phyloP scores from a whole-genome alignment of 768 basidiomycete species.

The Mycena haematopus region DNA sequence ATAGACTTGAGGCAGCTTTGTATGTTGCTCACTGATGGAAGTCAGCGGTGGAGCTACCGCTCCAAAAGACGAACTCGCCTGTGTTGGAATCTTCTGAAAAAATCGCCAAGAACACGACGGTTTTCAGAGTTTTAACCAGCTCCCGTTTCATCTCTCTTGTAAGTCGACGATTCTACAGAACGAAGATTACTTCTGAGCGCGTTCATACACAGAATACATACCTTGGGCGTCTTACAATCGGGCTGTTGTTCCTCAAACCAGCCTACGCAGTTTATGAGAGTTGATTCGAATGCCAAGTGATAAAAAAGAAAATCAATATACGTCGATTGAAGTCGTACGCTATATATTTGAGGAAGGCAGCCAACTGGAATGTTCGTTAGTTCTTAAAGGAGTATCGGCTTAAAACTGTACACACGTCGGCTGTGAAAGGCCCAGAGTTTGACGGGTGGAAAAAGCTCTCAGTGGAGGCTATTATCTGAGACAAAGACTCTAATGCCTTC shows the following conservation, averaged over 20 bases:
- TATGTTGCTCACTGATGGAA: constrained; percentile 62
- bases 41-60: not conserved
- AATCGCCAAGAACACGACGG: constrained; percentile 86
- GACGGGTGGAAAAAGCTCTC: constrained; percentile 93
- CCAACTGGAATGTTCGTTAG: constrained; percentile 53
- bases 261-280: constrained; percentile 45
- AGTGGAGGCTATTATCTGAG: constrained; percentile 82
- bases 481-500: constrained; percentile 85
- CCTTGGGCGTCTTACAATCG: constrained; percentile 81
- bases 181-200: constrained; percentile 4
- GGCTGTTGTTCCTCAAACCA: constrained; percentile 81
- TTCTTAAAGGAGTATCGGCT: constrained; percentile 1
- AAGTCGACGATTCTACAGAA: constrained; percentile 68
- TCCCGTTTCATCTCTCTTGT: constrained; percentile 83
- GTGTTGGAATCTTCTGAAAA: constrained; percentile 84
- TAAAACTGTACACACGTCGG: constrained; percentile 57
- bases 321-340: constrained; percentile 88
- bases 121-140: constrained; percentile 81
- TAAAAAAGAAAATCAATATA: constrained; percentile 35
- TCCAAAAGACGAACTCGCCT: not conserved
- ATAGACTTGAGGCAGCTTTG: constrained; percentile 84
- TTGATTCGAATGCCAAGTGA: not conserved
- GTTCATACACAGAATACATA: constrained; percentile 34
- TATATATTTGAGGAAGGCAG: constrained; percentile 85
- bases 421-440: constrained; percentile 85